These are phyloP conservation scores for Aquilaria agallochum DNA, from an alignment of 441 rosid genomes.

Conservation along the genomic window DNA sequence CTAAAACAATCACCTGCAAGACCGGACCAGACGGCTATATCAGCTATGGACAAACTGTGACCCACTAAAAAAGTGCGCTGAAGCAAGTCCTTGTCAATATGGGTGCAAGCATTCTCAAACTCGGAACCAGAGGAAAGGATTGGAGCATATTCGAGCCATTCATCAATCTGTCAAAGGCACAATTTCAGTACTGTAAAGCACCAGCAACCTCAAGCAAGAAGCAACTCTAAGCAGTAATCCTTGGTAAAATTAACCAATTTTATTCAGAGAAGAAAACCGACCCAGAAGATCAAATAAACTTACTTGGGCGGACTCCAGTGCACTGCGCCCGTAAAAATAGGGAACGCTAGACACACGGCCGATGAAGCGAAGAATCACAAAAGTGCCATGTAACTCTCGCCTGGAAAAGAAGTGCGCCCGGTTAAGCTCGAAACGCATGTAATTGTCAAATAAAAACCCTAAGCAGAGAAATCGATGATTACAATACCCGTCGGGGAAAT, in stretches of 20 bases:
- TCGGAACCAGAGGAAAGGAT: constrained; percentile 72
- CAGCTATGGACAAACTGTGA: constrained; percentile 67
- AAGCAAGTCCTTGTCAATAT: constrained; percentile 48
- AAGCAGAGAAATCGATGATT: not conserved
- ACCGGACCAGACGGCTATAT: constrained; percentile 84
- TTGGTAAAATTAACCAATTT: too few species aligned
- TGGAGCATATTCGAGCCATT: constrained; percentile 72
- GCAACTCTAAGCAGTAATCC: not conserved
- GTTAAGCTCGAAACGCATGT: not conserved
- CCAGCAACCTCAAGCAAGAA: not conserved
- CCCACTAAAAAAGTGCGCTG: constrained; percentile 62
- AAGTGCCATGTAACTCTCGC: constrained; percentile 45
- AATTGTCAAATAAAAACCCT: not conserved
- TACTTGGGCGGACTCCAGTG: constrained; percentile 61
- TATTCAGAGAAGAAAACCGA: too few species aligned
- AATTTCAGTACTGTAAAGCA: not conserved
- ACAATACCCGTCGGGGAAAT: constrained; percentile 51
- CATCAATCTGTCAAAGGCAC: constrained; percentile 53
- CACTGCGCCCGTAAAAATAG: constrained; percentile 47
- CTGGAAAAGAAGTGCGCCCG: constrained; percentile 17
- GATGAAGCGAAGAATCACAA: constrained; percentile 57
- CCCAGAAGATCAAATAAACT: not conserved
- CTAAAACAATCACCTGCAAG: constrained; percentile 53
- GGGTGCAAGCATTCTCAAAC: constrained; percentile 71
- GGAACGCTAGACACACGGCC: constrained; percentile 45